Base-by-base conservation (phyloP, 2,329 filamentous ascomycete genomes). In the Fusarium anthophilum region DNA sequence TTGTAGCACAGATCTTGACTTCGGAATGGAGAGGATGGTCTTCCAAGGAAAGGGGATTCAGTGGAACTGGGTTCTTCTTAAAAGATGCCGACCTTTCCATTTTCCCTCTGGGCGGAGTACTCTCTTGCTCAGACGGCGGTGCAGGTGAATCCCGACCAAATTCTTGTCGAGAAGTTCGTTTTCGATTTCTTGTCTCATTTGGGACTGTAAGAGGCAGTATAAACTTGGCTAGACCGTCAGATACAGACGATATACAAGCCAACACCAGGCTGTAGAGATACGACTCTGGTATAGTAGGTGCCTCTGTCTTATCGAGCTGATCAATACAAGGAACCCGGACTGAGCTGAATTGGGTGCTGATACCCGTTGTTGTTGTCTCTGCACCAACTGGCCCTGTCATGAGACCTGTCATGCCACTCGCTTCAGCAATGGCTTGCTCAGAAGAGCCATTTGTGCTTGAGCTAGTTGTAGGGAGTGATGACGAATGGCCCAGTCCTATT, bases 241-340 rank as follows among this genome's bases (percentile, higher is more conserved):
- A 97, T 56, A 99, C 89, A 3, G 92, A 94, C 50, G 93, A 96
- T 68, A 99, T 92, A 79, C 96, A 98, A 6, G 94, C 93, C 47
- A 99, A 84, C 3, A 96, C 93, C 54, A 99, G 86, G 71, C 93
- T 94, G 83, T 98, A 98, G 13, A 98, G 89, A 78, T 99, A 99
- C 0, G 96, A 98, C 70, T 98, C 96, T 0, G 96, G 96, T 28
- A 97, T 89, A 2, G 86, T 77, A 8, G 96, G 95, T 2, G 96
- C 89, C 54, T 98, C 95, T 1, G 91, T 90, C 81, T 98, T 99
- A 83, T 99, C 96, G 26, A 98, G 89, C 73, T 98, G 94, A 77
- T 99, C 96, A 70, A 98, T 94, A 79, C 94, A 98, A 10, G 95
- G 92, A 17, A 95, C 93, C 56, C 94, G 90, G 70, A 98, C 89